Conservation (phyloP, 2,329 filamentous ascomycete genomes). For the Nemania diffusa region DNA sequence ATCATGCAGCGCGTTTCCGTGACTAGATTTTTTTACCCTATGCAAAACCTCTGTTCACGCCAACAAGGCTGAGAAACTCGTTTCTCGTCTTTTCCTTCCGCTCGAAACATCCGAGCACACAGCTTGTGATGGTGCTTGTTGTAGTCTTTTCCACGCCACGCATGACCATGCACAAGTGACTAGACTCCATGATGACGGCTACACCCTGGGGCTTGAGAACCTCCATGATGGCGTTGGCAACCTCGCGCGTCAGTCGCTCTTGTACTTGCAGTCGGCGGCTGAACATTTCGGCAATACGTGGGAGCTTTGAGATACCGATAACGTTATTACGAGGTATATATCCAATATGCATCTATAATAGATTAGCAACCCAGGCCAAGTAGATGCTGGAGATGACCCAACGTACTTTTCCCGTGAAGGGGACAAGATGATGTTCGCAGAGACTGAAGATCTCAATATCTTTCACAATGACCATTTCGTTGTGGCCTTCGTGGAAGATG, state of each 20-base stretch:
- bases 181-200: constrained; percentile 96
- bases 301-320: constrained; percentile 94
- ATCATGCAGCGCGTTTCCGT: not conserved
- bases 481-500: constrained; percentile 95
- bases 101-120: constrained; percentile 96
- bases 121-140: constrained; percentile 91
- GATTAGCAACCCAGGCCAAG: constrained; percentile 7
- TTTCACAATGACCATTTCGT: constrained; percentile 97
- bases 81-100: constrained; percentile 92
- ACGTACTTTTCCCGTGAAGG: constrained; percentile 89
- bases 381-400: not conserved
- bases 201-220: constrained; percentile 94
- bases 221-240: constrained; percentile 92
- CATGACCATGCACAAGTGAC: constrained; percentile 99
- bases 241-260: constrained; percentile 94
- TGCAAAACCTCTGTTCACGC: constrained; percentile 61
- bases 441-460: constrained; percentile 95
- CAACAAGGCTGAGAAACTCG: constrained; percentile 87
- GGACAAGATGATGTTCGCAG: constrained; percentile 97
- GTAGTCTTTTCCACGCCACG: constrained; percentile 94
- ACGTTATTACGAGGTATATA: constrained; percentile 92
- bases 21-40: constrained; percentile 24
- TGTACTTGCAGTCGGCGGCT: constrained; percentile 92
- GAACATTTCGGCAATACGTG: constrained; percentile 97
- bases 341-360: constrained; percentile 90